These are phyloP conservation scores for Gardenia jasminoides DNA, from an alignment of 257 asterid species.

Conservation along the genomic window DNA sequence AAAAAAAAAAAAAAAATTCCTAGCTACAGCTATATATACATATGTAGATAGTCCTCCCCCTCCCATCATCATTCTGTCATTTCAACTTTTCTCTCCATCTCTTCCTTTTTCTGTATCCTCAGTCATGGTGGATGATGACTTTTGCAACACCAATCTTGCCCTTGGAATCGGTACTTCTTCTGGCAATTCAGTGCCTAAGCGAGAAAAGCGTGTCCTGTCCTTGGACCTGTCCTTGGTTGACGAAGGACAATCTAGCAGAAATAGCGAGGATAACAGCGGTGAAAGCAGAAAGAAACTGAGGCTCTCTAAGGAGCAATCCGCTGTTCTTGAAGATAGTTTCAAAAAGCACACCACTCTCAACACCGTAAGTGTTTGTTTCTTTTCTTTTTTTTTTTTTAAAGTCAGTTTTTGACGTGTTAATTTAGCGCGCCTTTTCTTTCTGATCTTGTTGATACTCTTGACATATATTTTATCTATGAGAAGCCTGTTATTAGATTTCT, in stretches of 20 bases:
- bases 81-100: neutral
- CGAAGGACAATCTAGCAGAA: neutral
- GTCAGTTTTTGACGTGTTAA: too few relatives aligned
- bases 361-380: constrained; percentile 17
- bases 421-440: too few relatives aligned
- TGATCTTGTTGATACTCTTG: neutral
- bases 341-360: constrained; percentile 39
- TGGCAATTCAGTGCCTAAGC: neutral
- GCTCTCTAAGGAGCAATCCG: constrained; percentile 32
- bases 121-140: neutral
- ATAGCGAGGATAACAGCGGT: neutral
- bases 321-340: constrained; percentile 36
- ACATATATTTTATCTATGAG: too few relatives aligned
- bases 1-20: too few relatives aligned
- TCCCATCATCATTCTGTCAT: neutral
- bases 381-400: neutral
- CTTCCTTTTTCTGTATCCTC: neutral
- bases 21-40: neutral
- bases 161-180: neutral
- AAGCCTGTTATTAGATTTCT: neutral
- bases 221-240: neutral
- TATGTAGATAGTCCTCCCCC: neutral
- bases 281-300: constrained; percentile 35
- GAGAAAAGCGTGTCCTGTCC: neutral
- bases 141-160: neutral